Evolutionary conservation across 2,329 filamentous ascomycete genomes (phyloP).

Genomic region (Pseudocercospora macadamiae): DNA sequence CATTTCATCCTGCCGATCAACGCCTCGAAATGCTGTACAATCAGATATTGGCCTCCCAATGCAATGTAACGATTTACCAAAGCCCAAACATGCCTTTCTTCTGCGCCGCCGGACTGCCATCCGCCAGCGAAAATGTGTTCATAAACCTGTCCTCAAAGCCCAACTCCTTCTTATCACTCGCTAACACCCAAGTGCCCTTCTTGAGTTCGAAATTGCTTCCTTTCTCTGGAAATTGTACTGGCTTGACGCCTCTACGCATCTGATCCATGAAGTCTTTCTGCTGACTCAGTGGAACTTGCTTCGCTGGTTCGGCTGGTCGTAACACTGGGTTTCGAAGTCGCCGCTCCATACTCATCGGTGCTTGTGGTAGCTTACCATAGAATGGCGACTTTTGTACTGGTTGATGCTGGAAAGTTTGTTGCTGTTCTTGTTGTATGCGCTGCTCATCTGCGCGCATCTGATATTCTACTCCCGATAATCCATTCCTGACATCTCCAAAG

Average conservation of each 20-base stretch:
- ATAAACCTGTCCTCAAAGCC: constrained; percentile 28
- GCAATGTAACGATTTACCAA: background rate
- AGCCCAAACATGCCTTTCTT: constrained; percentile 13
- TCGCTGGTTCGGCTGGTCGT: constrained; percentile 23
- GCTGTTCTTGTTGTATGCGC: constrained; percentile 25
- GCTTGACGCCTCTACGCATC: constrained; percentile 35
- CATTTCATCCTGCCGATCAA: background rate
- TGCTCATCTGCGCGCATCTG: constrained; percentile 25
- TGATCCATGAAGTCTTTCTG: constrained; percentile 57
- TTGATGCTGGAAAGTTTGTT: constrained; percentile 15
- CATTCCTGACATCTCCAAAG: constrained; percentile 21
- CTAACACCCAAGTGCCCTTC: constrained; percentile 24
- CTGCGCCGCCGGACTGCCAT: constrained; percentile 10
- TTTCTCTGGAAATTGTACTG: constrained; percentile 25
- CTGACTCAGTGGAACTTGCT: constrained; percentile 49
- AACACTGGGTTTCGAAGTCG: constrained; percentile 60
- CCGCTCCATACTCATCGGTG: constrained; percentile 68
- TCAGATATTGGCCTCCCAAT: background rate
- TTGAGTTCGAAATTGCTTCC: constrained; percentile 26
- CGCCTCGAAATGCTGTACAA: background rate
- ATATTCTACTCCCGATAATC: constrained; percentile 33
- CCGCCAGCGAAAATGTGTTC: constrained; percentile 23
- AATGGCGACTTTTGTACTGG: constrained; percentile 55
- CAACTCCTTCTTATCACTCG: constrained; percentile 26
- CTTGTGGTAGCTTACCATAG: constrained; percentile 70